Evolutionary conservation across 495 filamentous ascomycete genomes (phyloP), one percentile per base, ranked within the genome.

Genomic region (Lophiotrema nucula): DNA sequence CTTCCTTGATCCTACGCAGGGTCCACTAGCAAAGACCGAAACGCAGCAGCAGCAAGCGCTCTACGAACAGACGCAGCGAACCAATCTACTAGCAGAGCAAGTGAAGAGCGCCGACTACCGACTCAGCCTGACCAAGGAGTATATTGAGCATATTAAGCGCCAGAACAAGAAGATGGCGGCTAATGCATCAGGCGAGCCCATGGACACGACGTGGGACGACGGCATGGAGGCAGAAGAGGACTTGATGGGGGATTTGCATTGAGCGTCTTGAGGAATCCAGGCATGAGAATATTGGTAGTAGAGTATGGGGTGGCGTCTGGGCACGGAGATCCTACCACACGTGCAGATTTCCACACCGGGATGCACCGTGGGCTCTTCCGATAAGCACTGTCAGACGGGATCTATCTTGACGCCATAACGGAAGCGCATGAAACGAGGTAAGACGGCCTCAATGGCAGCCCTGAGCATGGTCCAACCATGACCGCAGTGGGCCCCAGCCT

Each of bases 101-200:
- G 53, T 69, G 16, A 68, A 65, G 53, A 62, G 66, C 18, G 70
- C 67, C 19, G 70, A 73, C 47, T 59, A 58, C 24, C 62, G 69
- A 8, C 33, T 75, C 21, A 67, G 60, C 33, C 49, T 74, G 5
- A 67, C 48, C 31, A 68, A 68, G 47, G 71, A 72, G 53, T 74
- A 69, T 48, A 51, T 70, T 1, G 70, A 72, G 21, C 45, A 64
- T 33, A 3, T 67, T 56, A 51, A 65, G 59, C 51, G 48, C 24
- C 54, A 61, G 64, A 58, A 49, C 23, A 64, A 67, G 52, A 66
- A 65, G 49, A 23, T 42, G 22, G 37, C 47, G 23, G 31, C 37
- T 31, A 24, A 18, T 22, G 59, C 24, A 3, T 50, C 26, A 23
- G 43, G 48, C 15, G 62, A 61, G 13, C 57, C 51, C 25, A 60